phyloP scores from a whole-genome alignment of 2,329 filamentous ascomycete genomes.

The Cladosporium phlei region DNA sequence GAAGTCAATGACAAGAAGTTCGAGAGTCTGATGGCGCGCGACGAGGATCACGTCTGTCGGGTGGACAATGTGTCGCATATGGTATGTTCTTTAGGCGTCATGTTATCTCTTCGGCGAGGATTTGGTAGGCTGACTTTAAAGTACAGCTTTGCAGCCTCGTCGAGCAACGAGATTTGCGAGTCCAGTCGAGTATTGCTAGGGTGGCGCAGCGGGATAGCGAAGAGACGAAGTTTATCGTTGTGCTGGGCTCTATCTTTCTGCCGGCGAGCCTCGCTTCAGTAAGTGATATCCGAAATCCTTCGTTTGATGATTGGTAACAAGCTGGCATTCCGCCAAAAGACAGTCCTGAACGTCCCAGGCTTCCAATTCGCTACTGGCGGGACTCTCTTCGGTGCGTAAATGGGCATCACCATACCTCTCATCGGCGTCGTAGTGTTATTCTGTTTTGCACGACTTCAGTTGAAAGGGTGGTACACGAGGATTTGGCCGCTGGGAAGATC shows the following conservation, averaged over 20 bases:
- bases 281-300: no score
- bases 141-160: slow-evolving; percentile 18
- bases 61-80: slow-evolving; percentile 15
- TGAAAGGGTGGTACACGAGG: background rate
- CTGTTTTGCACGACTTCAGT: slow-evolving; percentile 10
- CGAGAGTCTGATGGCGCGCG: slow-evolving; percentile 16
- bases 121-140: background rate
- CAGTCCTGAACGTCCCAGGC: slow-evolving; percentile 18
- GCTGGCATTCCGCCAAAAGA: no score
- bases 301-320: no score
- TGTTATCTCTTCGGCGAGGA: no score
- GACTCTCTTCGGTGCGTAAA: slow-evolving; percentile 18
- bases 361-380: slow-evolving; percentile 18
- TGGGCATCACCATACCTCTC: slow-evolving; percentile 20
- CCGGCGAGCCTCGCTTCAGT: slow-evolving; percentile 19
- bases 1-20: slow-evolving; percentile 16
- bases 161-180: slow-evolving; percentile 18
- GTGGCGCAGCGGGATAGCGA: slow-evolving; percentile 20
- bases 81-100: no score
- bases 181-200: slow-evolving; percentile 19
- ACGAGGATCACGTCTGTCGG: slow-evolving; percentile 18
- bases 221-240: slow-evolving; percentile 23
- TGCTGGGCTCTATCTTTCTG: slow-evolving; percentile 22
- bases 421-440: slow-evolving; percentile 16
- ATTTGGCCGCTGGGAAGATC: no score